Evolutionary conservation across 1,284 basidiomycete genomes (phyloP), one percentile per base, ranked within the genome.

Genomic region (Cutaneotrichosporon sp.): DNA sequence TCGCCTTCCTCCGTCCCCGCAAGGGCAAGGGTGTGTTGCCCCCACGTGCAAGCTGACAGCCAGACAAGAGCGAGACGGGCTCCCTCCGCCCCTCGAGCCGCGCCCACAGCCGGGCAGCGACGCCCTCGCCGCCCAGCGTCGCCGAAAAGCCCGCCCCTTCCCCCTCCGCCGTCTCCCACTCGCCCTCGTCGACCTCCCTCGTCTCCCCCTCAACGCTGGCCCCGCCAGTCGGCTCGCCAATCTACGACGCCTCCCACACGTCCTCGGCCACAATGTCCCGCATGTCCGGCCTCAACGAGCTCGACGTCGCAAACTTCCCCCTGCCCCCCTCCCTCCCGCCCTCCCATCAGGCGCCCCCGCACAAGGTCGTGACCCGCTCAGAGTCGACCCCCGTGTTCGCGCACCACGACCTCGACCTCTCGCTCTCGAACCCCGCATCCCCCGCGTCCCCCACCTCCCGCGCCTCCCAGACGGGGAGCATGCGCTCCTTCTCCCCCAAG

Each of bases 371-470:
- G 34, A 25, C 27, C 16, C 47, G 47, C 16, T 53, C 51, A 8
- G 33, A 36, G 20, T 38, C 34, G 20, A 53, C 51, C 14, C 34
- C 51, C 22, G 33, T 53, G 11, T 36, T 53, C 34, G n/a, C 22
- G 18, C 51, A 22, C 20, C n/a, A 14, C 34, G 51, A 36, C 20
- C 51, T 33, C 51, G 51, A 53, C 18, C 22, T 53, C 33, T 36
- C 51, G 16, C 51, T 53, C 29, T 53, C 51, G 13, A 53, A 53
- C 34, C 51, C 51, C 38, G 38, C 38, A n/a, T 53, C 51, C 10
- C 25, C 31, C 22, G 14, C 3, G n/a, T 14, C 24, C 14, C 27
- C 52, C 14, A n/a, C 9, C 8, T 29, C 36, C 5, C 29, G 29
- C 29, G 29, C 29, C 29, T 5, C 5, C 29, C 29, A 29, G 29